A percentile compares a stretch with the other conserved stretches of the same genome.
These are phyloP conservation scores for Sonneratia alba DNA, from an alignment of 345 rosid species.

Conservation along the genomic window DNA sequence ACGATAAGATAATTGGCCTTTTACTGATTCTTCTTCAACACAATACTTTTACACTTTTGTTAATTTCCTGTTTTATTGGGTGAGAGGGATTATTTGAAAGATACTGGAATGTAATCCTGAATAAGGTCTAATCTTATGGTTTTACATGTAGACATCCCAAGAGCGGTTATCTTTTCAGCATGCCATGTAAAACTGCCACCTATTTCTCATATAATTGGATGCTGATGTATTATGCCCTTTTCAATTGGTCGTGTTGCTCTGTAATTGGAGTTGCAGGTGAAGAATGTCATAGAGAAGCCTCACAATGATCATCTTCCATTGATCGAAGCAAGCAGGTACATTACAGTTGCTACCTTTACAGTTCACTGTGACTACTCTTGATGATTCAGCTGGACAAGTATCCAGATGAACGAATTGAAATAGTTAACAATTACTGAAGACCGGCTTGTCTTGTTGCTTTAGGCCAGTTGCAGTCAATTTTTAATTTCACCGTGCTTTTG, in stretches of 20 bases:
- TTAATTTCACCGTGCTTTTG: not conserved
- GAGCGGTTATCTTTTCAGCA: not conserved
- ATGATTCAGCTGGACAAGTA: not conserved
- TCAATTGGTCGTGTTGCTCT: not conserved
- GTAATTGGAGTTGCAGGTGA: slow-evolving; percentile 21
- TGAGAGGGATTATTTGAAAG: too few relatives aligned
- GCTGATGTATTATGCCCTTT: not conserved
- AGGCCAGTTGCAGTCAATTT: not conserved
- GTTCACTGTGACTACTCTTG: not conserved
- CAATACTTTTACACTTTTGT: not conserved
- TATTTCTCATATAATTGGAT: not conserved
- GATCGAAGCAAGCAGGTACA: slow-evolving; percentile 42
- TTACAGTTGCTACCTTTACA: not conserved
- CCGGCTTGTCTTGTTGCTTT: not conserved
- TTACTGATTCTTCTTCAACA: not conserved
- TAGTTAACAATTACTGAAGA: not conserved
- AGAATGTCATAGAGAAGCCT: slow-evolving; percentile 46
- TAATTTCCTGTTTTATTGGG: too few relatives aligned
- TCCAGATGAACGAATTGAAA: not conserved
- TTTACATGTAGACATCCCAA: not conserved
- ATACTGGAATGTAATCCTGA: too few relatives aligned
- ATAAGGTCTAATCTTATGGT: not conserved
- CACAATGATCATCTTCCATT: slow-evolving; percentile 40
- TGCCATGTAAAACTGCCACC: not conserved
- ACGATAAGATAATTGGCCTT: not conserved